Conservation (phyloP, 495 filamentous ascomycete genomes). For the Delitschia confertaspora region DNA sequence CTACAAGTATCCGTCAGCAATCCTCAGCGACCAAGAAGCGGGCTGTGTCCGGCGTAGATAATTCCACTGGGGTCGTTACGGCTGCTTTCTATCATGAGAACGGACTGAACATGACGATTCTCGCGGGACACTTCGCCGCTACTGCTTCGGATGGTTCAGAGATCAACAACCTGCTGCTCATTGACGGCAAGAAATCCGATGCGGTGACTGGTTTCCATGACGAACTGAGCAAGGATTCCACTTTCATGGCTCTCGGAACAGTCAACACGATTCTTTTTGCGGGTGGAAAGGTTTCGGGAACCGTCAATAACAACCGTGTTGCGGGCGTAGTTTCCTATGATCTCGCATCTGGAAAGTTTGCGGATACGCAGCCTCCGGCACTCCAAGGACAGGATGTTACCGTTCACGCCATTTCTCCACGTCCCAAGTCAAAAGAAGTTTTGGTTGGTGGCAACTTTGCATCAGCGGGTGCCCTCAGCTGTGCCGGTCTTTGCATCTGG, state of each 20-base stretch:
- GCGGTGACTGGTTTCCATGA: constrained; percentile 60
- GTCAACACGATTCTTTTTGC: constrained; percentile 65
- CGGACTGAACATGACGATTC: constrained; percentile 68
- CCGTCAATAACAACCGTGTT: constrained; percentile 49
- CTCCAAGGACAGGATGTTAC: constrained; percentile 58
- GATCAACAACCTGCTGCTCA: constrained; percentile 69
- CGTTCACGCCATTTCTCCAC: constrained; percentile 64
- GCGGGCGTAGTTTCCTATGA: constrained; percentile 76
- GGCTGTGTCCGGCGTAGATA: constrained; percentile 38
- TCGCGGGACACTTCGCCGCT: constrained; percentile 81
- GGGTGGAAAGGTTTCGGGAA: constrained; percentile 70
- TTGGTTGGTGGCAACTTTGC: constrained; percentile 81
- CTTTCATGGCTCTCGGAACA: constrained; percentile 61
- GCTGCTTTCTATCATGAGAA: constrained; percentile 66
- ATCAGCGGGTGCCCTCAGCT: constrained; percentile 72
- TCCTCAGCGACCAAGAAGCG: constrained; percentile 44
- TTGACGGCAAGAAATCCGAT: constrained; percentile 54
- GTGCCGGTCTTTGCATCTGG: constrained; percentile 72
- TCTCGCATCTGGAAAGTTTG: constrained; percentile 51
- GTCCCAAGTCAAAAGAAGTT: constrained; percentile 58
- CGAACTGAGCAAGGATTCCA: constrained; percentile 61
- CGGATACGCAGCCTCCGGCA: constrained; percentile 56
- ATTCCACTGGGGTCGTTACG: constrained; percentile 55
- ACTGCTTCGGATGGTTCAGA: constrained; percentile 57
- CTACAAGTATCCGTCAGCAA: constrained; percentile 47